Percentiles rank a stretch among this genome's conserved stretches.
Evolutionary conservation across 345 rosid genomes (phyloP).

Genomic region (Gossypium mustelinum): DNA sequence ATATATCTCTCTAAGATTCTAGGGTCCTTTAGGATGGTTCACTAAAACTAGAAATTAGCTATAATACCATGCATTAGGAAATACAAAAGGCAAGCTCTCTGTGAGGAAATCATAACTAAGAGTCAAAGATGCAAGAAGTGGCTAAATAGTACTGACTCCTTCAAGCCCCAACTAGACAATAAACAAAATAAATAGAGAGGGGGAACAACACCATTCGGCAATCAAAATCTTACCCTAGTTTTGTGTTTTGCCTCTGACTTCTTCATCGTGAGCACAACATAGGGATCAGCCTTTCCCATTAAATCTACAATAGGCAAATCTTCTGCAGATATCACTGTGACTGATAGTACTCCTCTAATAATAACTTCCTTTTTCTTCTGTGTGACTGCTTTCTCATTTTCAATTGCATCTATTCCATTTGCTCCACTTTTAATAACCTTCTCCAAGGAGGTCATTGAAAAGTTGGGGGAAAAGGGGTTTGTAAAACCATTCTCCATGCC

Average conservation of each 20-base stretch:
- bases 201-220: not conserved
- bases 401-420: conserved; percentile 43
- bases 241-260: conserved; percentile 70
- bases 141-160: not conserved
- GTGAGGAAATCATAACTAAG: no score
- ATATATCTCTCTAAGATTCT: not conserved
- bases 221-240: conserved; percentile 58
- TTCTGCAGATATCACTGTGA: conserved; percentile 90
- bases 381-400: conserved; percentile 41
- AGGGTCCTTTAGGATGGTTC: not conserved
- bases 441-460: conserved; percentile 86
- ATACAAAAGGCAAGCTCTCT: not conserved
- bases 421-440: conserved; percentile 64
- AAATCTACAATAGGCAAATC: conserved; percentile 76
- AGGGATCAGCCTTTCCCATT: conserved; percentile 98
- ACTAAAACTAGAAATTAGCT: not conserved
- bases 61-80: not conserved
- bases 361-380: conserved; percentile 76
- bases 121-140: no score
- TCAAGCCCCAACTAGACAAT: not conserved
- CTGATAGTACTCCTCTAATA: conserved; percentile 86
- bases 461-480: conserved; percentile 53
- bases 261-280: conserved; percentile 78
- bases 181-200: conserved; percentile 4
- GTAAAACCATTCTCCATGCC: conserved; percentile 57